Evolutionary conservation across 768 basidiomycete genomes (phyloP), one percentile per base, ranked within the genome.

Genomic region (Amylocystis lapponica): DNA sequence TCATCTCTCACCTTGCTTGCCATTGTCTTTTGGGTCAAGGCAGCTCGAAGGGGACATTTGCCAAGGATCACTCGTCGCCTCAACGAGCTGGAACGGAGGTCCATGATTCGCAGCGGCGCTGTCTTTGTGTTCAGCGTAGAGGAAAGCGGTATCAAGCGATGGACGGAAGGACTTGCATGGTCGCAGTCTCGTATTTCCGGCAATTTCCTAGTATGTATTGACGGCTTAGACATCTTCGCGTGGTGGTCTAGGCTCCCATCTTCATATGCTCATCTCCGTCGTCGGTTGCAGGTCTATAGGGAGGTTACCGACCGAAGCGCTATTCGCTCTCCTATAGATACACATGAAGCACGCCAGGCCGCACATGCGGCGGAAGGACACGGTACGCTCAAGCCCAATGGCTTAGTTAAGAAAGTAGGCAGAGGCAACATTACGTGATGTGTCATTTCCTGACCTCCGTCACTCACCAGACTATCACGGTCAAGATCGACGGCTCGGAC

Each of bases 111-210:
- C 37, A 71, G 67, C 43, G 76, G 76, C 9, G 85, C 88, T 36
- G 79, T 91, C 13, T 93, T 90, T 59, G 81, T 93, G 38, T 93
- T 90, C 66, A 86, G 86, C 58, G 88, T 90, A 56, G 82, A 87
- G 54, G 86, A 89, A 59, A 87, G 86, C 57, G 85, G 85, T 11
- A 91, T 93, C 64, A 89, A 86, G 60, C 72, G 88, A 13, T 89
- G 88, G 84, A 93, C 89, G 26, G 89, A 79, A 54, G 74, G 81
- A 29, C 61, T 86, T 17, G 65, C 83, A 10, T 93, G 89, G 88
- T 86, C 83, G 16, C 87, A 88, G 0, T 87, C 84, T 47, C 75
- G 88, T 7, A 91, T 90, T 50, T 78, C 87, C 19, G 83, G 84
- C 47, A 90, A 91, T 62, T 91, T 89, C 61, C 67, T 93, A 54